phyloP scores from a whole-genome alignment of 345 rosid species.

The Anacardium occidentale region DNA sequence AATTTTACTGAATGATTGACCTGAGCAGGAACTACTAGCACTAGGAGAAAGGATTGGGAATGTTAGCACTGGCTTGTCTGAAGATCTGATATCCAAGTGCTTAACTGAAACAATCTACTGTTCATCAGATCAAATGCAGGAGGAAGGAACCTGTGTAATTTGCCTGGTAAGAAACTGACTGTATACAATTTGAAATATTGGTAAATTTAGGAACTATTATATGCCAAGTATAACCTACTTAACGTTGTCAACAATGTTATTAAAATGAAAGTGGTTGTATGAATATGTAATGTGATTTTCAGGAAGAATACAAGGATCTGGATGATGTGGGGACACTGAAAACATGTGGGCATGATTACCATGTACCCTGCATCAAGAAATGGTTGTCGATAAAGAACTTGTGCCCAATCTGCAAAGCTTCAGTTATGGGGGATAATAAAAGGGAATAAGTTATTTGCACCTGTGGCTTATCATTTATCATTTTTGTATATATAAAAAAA shows the following conservation, averaged over 20 bases:
- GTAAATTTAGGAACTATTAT: no score
- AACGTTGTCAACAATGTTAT: no score
- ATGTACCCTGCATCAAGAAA: constrained; percentile 68
- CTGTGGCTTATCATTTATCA: constrained; percentile 13
- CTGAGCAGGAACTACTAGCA: constrained; percentile 73
- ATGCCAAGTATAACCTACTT: background rate
- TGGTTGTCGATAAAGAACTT: constrained; percentile 84
- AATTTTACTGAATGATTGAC: constrained; percentile 16
- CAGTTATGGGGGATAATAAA: constrained; percentile 40
- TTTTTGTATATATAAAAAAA: constrained; percentile 20
- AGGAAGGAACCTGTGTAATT: constrained; percentile 59
- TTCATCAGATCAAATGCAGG: constrained; percentile 43
- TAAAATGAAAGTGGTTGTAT: no score
- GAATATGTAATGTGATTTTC: constrained; percentile 17
- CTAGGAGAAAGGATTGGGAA: constrained; percentile 86
- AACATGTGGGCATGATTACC: constrained; percentile 73
- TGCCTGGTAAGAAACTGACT: constrained; percentile 65
- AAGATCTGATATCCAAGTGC: constrained; percentile 50
- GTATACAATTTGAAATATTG: background rate
- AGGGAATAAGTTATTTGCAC: constrained; percentile 14
- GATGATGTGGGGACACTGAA: constrained; percentile 54
- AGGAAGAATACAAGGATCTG: constrained; percentile 75
- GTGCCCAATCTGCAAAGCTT: constrained; percentile 87
- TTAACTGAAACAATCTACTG: constrained; percentile 44
- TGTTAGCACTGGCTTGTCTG: constrained; percentile 80